phyloP scores from a whole-genome alignment of 2,329 filamentous ascomycete genomes.

The Penicillium sp. region DNA sequence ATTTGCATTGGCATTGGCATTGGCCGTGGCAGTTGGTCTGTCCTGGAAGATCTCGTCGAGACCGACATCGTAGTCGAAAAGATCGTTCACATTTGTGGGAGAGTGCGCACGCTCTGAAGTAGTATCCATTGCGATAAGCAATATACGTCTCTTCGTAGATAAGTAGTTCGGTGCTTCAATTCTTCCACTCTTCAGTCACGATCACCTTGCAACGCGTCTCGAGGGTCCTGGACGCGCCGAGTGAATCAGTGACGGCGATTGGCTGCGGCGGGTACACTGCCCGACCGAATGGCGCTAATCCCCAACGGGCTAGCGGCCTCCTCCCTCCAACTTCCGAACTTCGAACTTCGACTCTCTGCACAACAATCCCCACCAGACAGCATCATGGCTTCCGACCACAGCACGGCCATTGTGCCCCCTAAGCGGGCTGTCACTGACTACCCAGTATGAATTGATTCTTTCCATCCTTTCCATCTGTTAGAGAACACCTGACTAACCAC shows the following conservation, averaged over 20 bases:
- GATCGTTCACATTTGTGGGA: constrained; percentile 60
- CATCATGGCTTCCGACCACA: constrained; percentile 42
- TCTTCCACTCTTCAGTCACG: neutral
- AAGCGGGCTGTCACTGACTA: constrained; percentile 82
- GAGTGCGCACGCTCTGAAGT: constrained; percentile 19
- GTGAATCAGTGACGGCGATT: constrained; percentile 18
- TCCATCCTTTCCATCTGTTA: neutral
- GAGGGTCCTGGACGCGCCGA: constrained; percentile 16
- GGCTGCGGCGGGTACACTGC: constrained; percentile 9
- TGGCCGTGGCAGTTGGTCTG: constrained; percentile 33
- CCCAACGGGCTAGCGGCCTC: constrained; percentile 24
- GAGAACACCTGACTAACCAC: constrained; percentile 19
- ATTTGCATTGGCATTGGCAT: constrained; percentile 14
- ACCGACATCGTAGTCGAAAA: constrained; percentile 75
- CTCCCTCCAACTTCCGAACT: constrained; percentile 33
- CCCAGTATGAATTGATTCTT: constrained; percentile 68
- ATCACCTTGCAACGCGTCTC: constrained; percentile 15
- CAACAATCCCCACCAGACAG: constrained; percentile 18
- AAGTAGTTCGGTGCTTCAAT: neutral
- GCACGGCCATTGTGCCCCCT: constrained; percentile 63
- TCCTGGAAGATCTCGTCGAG: constrained; percentile 53
- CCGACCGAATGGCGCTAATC: constrained; percentile 17
- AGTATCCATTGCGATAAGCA: constrained; percentile 8
- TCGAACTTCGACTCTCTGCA: constrained; percentile 31
- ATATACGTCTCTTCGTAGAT: neutral